Percentiles rank a stretch among this genome's conserved stretches.
phyloP scores from a whole-genome alignment of 257 asterid genomes.

The Parsonsia alboflavescens region DNA sequence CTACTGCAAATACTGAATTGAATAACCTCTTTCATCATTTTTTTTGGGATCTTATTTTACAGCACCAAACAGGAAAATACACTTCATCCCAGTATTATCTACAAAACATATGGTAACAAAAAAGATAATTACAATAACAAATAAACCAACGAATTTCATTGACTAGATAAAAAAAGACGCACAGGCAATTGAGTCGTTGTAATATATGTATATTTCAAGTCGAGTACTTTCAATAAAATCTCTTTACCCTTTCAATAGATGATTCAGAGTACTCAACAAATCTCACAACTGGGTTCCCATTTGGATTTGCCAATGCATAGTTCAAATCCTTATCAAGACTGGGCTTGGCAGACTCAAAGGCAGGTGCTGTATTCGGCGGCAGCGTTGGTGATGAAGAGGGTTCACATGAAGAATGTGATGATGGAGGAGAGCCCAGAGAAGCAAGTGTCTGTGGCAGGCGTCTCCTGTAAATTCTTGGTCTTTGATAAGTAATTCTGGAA shows the following conservation, averaged over 20 bases:
- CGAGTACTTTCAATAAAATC: neutral
- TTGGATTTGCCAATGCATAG: slow-evolving; percentile 38
- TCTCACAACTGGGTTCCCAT: slow-evolving; percentile 43
- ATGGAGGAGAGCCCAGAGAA: slow-evolving; percentile 29
- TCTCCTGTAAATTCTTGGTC: slow-evolving; percentile 14
- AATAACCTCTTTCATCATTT: neutral
- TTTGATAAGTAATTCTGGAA: slow-evolving; percentile 25
- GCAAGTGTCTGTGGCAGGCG: slow-evolving; percentile 26
- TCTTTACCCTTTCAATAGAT: slow-evolving; percentile 55
- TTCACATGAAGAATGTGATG: slow-evolving; percentile 30
- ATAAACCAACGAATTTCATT: neutral
- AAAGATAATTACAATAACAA: neutral
- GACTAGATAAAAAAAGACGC: neutral
- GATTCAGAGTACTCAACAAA: slow-evolving; percentile 59
- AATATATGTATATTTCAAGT: neutral
- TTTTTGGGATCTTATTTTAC: neutral
- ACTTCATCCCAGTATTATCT: neutral
- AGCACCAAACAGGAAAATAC: slow-evolving; percentile 1
- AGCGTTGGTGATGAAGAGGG: slow-evolving; percentile 42
- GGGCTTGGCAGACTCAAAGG: slow-evolving; percentile 33
- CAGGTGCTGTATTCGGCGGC: slow-evolving; percentile 25
- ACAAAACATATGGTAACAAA: neutral
- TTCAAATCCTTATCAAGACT: slow-evolving; percentile 27
- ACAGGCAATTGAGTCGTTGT: neutral
- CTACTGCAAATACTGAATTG: too few relatives aligned